Base-by-base conservation (phyloP, 768 basidiomycete genomes). In the Psilocybe sp. region DNA sequence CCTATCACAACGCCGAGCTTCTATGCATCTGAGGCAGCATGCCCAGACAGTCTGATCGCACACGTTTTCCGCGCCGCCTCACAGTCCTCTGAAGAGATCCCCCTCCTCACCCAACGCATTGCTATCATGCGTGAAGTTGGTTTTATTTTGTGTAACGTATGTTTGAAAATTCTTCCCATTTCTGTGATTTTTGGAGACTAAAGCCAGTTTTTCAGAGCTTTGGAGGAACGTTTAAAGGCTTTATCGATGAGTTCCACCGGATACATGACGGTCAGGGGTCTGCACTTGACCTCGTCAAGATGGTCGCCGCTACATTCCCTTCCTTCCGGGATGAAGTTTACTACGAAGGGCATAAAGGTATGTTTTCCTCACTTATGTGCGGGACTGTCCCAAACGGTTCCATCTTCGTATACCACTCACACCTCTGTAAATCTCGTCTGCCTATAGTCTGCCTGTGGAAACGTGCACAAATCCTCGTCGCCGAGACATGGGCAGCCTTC, bases 401-500 rank as follows among this genome's bases (percentile, higher is more conserved):
- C 15, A 44, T 36, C 14, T 45, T 34, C n/a, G 35, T 15, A 11
- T 12, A 31, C 12, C 15, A 34, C 32, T 44, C 19, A 15, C 32
- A 14, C 15, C 35, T 10, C n/a, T 3, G 9, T n/a, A 10, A 18
- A 20, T 19, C 34, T 4, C 16, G 5, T 19, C 23, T 19, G 23
- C 32, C 41, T 1, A 16, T 46, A 92, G 89, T 94, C 7, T 83
- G 68, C 66, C 76, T 95, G 49, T 93, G 92, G 89, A 96, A 96
- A 64, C 84, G 92, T 32, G 85, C 92, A 1, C 92, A 96, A 56
- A 96, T 96, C 49, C 77, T 95, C 35, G 86, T 94, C 31, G 92
- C 92, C 1, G 92, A 96, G 63, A 84, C 82, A 0, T 94, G 91
- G 92, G 92, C 93, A 1, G 92, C 92, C 2, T 93, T 94, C 73